phyloP scores from a whole-genome alignment of 2,329 filamentous ascomycete genomes.

The Cladorrhinum sp. region DNA sequence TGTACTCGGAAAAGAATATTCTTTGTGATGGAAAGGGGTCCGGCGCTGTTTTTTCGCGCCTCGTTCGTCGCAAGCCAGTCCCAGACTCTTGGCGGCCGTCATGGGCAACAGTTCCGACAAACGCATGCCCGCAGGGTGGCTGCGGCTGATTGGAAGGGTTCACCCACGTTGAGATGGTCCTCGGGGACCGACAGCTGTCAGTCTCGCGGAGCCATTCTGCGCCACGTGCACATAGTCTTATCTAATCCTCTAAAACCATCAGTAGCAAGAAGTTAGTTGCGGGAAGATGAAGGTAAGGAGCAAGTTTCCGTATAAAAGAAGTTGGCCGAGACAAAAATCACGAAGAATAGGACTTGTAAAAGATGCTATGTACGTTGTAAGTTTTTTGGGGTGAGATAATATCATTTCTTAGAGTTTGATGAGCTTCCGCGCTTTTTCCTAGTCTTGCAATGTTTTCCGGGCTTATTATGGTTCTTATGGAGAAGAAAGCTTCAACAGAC shows the following conservation, averaged over 20 bases:
- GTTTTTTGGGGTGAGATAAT: too few species aligned
- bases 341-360: too few species aligned
- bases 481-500: too few species aligned
- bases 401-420: too few species aligned
- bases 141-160: conserved; percentile 10
- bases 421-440: too few species aligned
- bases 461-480: too few species aligned
- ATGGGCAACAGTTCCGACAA: conserved; percentile 3
- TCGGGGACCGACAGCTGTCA: not conserved
- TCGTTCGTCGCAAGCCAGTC: not conserved
- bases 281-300: too few species aligned
- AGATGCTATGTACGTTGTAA: too few species aligned
- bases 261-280: too few species aligned
- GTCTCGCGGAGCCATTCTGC: not conserved
- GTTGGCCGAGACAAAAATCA: too few species aligned
- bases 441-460: too few species aligned
- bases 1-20: not conserved
- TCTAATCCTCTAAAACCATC: conserved; percentile 25
- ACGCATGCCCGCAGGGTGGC: not conserved
- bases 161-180: not conserved
- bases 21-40: conserved; percentile 17
- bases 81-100: conserved; percentile 24
- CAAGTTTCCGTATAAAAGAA: too few species aligned
- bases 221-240: conserved; percentile 11
- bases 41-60: conserved; percentile 10